Base-by-base conservation (phyloP, 768 basidiomycete species). In the Tulasnella sp. region DNA sequence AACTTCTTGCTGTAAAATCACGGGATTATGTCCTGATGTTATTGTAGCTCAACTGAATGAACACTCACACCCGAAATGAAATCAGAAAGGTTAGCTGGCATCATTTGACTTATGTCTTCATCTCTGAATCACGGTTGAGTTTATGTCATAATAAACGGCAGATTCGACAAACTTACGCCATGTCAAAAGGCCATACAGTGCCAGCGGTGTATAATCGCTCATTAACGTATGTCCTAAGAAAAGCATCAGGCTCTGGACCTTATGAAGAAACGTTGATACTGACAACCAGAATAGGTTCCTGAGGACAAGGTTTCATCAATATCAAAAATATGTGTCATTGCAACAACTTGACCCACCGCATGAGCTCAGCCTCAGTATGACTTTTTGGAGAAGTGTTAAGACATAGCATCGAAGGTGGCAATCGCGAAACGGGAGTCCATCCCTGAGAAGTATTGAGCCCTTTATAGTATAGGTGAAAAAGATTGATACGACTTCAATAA, bases 221-320 rank as follows among this genome's bases (percentile, higher is more conserved):
- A 16, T 31, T 51, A n/a, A 28, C 22, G 20, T 42, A 51, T 5
- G 29, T 31, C 15, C 49, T 51, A 32, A 16, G 40, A 37, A 1
- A 1, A 9, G 5, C 13, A 19, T 13, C 25, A 16, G n/a, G 13
- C 6, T 5, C 16, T 31, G 39, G 15, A n/a, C n/a, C 3, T 10
- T 5, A 40, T 27, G 39, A 7, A 16, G 16, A 15, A 31, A 31
- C 8, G n/a, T n/a, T 5, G 7, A 25, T 4, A 43, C 49, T 19
- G 22, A 51, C 49, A 51, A 16, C 49, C 49, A 51, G 39, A 51
- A 51, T 19, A 51, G 37, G 29, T 51, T 51, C 25, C 49, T 51
- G n/a, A 5, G n/a, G 25, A 42, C 12, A 31, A 10, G 15, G 3
- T 16, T 15, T 31, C 16, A 12, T 13, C 44, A 34, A 51, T 39